Evolutionary conservation across 768 basidiomycete genomes (phyloP).

Genomic region (Candolleomyces efflorescens): DNA sequence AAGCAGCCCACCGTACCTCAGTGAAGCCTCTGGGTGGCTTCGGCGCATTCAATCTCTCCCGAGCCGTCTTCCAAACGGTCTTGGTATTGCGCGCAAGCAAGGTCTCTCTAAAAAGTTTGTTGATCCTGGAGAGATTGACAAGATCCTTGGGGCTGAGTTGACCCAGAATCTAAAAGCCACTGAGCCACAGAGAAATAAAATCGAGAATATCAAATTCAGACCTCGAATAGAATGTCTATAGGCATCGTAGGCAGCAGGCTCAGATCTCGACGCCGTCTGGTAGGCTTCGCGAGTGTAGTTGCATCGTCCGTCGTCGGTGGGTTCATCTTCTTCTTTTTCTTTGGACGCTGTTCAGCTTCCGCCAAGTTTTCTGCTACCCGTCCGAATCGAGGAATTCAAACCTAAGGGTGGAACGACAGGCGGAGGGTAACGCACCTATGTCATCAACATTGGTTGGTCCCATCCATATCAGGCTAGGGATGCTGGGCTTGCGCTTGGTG

Average conservation of each 20-base stretch:
- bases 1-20: background rate
- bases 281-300: no score
- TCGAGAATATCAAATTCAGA: background rate
- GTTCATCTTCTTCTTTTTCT: no score
- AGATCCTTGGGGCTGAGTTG: background rate
- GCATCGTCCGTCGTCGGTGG: no score
- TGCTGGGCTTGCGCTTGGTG: no score
- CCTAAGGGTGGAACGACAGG: no score
- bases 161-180: background rate
- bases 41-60: background rate
- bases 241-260: background rate
- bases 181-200: background rate
- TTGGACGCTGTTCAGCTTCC: no score
- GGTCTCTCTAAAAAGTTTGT: background rate
- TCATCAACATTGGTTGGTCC: no score
- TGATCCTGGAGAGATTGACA: background rate
- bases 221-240: background rate
- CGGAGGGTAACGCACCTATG: no score
- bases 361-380: no score
- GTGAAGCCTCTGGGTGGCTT: background rate
- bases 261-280: background rate
- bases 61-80: background rate
- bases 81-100: background rate
- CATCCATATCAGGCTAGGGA: no score
- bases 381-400: no score